Conservation (phyloP, 179 eudicot genomes). For the Vitellaria paradoxa region DNA sequence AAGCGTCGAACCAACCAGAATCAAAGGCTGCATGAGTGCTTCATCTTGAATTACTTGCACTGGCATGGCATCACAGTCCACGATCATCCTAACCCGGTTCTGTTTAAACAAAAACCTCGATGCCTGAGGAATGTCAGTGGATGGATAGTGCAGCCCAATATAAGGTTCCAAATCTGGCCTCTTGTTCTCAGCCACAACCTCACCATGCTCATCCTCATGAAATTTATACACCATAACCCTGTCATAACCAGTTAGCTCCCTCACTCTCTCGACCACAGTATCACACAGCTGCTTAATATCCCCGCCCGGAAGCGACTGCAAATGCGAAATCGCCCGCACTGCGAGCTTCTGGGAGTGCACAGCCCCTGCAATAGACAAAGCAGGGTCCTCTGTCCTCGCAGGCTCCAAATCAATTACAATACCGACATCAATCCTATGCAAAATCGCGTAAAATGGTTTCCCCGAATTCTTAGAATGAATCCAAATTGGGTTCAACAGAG, state of each 20-base stretch:
- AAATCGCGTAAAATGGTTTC: constrained; percentile 86
- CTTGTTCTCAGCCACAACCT: constrained; percentile 84
- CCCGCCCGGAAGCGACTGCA: constrained; percentile 94
- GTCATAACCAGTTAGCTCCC: constrained; percentile 91
- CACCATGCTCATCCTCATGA: constrained; percentile 99
- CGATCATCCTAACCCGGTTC: constrained; percentile 93
- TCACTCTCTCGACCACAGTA: constrained; percentile 75
- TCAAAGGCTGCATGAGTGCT: constrained; percentile 63
- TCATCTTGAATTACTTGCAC: constrained; percentile 74
- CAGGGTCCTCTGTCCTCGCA: constrained; percentile 88
- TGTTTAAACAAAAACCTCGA: constrained; percentile 91
- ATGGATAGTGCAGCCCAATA: constrained; percentile 93
- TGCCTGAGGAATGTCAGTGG: constrained; percentile 97
- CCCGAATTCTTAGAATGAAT: constrained; percentile 72
- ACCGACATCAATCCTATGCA: constrained; percentile 94
- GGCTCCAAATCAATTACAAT: constrained; percentile 96
- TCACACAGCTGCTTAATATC: constrained; percentile 85
- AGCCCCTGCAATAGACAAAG: constrained; percentile 87
- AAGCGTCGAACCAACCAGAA: constrained; percentile 89
- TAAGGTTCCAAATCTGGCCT: constrained; percentile 79
- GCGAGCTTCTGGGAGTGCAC: constrained; percentile 98
- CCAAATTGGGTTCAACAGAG: constrained; percentile 83
- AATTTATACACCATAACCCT: constrained; percentile 97
- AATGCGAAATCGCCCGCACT: constrained; percentile 73
- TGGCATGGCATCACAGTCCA: constrained; percentile 69